Conservation (phyloP, 75 land plant species). For the Pseudotsuga menziesii region DNA sequence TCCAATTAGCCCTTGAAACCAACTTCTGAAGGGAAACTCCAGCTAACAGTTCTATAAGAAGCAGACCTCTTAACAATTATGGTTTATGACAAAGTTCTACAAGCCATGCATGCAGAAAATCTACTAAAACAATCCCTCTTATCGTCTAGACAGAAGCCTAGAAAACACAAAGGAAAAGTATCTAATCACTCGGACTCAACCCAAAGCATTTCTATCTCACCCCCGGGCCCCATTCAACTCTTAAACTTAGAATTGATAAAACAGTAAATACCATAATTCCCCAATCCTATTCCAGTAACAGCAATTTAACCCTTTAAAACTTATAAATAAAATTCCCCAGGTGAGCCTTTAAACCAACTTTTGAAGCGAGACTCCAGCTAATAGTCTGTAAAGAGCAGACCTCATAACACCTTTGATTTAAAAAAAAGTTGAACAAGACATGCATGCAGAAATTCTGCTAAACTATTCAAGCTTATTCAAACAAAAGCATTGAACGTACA, state of each 20-base stretch:
- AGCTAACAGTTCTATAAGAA: background rate
- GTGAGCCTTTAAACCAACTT: no score
- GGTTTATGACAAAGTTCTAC: background rate
- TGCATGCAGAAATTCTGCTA: no score
- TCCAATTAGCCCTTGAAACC: background rate
- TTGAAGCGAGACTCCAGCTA: no score
- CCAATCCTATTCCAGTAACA: no score
- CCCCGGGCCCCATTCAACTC: no score
- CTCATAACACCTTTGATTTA: no score
- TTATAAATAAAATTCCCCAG: no score
- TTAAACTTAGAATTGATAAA: background rate
- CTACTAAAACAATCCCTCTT: background rate
- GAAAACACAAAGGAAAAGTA: background rate
- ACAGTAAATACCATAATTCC: background rate
- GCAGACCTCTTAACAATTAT: background rate
- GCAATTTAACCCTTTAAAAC: no score
- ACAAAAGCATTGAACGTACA: no score
- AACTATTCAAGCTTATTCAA: no score
- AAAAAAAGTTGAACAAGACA: no score
- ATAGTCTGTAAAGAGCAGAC: no score
- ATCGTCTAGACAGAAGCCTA: background rate
- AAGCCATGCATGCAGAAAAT: background rate
- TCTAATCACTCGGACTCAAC: background rate
- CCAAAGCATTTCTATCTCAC: background rate
- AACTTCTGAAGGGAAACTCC: background rate